A percentile compares a stretch with the other conserved stretches of the same genome.
phyloP scores from a whole-genome alignment of 2,329 filamentous ascomycete genomes.

The Fusarium sp. region DNA sequence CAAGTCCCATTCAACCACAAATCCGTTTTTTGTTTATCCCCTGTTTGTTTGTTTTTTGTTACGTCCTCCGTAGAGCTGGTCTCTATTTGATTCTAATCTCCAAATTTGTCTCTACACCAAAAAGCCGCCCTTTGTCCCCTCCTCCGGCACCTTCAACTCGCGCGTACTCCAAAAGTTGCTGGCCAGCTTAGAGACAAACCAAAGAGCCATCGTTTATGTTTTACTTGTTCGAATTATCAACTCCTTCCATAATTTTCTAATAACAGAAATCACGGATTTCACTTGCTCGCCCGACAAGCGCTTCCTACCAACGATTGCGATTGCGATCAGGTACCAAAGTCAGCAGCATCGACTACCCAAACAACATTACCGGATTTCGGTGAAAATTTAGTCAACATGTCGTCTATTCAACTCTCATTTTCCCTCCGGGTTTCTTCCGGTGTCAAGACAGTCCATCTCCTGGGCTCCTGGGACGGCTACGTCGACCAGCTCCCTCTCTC shows the following conservation, averaged over 20 bases:
- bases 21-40: conserved; percentile 62
- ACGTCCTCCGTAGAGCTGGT: conserved; percentile 63
- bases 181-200: conserved; percentile 55
- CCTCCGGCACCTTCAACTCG: conserved; percentile 27
- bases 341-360: conserved; percentile 48
- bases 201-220: conserved; percentile 27
- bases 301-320: conserved; percentile 46
- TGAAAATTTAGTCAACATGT: conserved; percentile 70
- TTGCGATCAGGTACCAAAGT: conserved; percentile 28
- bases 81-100: conserved; percentile 59
- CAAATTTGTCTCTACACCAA: conserved; percentile 40
- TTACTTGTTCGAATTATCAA: conserved; percentile 41
- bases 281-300: conserved; percentile 61
- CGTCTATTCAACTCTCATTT: conserved; percentile 94
- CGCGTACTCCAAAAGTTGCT: conserved; percentile 50
- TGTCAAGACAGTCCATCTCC: conserved; percentile 96
- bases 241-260: conserved; percentile 54
- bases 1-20: conserved; percentile 71
- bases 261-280: conserved; percentile 65
- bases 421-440: conserved; percentile 94
- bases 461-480: conserved; percentile 99
- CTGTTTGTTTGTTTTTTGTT: conserved; percentile 56
- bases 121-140: not conserved
- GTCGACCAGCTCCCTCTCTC: conserved; percentile 92
- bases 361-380: conserved; percentile 44